Evolutionary conservation across 371 early-diverging fungal genomes (phyloP).

Genomic region (Chytridiales sp.): DNA sequence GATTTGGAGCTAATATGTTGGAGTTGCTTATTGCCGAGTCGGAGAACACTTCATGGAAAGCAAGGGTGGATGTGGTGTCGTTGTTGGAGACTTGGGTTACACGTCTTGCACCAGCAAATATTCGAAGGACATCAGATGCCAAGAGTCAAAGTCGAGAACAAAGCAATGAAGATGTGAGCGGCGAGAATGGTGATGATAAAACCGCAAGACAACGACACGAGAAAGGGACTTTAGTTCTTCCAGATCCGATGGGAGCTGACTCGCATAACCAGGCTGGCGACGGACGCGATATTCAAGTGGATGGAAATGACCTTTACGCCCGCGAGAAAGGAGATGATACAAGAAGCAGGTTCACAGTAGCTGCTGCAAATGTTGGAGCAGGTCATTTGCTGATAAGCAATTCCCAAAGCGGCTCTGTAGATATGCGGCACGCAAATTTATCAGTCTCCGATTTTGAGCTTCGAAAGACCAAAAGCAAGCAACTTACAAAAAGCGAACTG

Average conservation of each 20-base stretch:
- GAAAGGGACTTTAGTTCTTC: neutral
- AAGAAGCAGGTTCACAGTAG: constrained; percentile 11
- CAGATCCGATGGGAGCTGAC: constrained; percentile 2
- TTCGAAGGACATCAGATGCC: neutral
- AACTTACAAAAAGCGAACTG: constrained; percentile 4
- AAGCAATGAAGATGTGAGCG: too few species aligned
- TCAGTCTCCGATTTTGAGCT: neutral
- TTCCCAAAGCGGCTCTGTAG: neutral
- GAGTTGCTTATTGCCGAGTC: constrained; percentile 24
- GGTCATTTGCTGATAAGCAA: neutral
- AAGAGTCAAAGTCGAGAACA: neutral
- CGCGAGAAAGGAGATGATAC: too few species aligned
- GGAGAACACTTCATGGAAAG: constrained; percentile 39
- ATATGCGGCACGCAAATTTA: neutral
- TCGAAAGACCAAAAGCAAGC: neutral
- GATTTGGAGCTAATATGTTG: constrained; percentile 24
- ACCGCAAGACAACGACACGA: too few species aligned
- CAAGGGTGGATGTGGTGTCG: constrained; percentile 34
- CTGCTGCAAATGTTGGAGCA: neutral
- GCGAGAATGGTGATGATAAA: too few species aligned
- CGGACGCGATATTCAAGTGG: neutral
- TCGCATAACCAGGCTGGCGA: neutral
- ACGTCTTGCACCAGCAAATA: constrained; percentile 4
- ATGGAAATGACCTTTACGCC: neutral
- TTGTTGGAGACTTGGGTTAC: constrained; percentile 35